Base-by-base conservation (phyloP, 2,329 filamentous ascomycete species). In the Emericellopsis atlantica region DNA sequence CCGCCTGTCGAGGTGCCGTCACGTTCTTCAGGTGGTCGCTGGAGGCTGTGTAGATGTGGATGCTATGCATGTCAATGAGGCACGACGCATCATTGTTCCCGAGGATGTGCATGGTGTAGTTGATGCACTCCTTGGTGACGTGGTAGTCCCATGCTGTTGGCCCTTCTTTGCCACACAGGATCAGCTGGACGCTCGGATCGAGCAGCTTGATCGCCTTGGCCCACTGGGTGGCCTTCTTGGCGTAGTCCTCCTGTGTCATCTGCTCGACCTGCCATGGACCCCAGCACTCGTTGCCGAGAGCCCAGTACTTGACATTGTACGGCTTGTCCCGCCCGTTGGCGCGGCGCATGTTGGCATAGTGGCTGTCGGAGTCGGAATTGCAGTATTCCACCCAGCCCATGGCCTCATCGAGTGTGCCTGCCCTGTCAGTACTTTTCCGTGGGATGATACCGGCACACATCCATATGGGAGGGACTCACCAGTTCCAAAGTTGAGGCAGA, bases 281-380 rank as follows among this genome's bases (percentile, higher is more conserved):
- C 72, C 74, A 82, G 57, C 71, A 67, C 55, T 83, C 79, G 59
- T 92, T 92, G 9, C 85, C 85, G 22, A 92, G 72, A 2, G 83
- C 84, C 85, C 85, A 92, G 67, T 89, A 90, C 61, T 85, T 87
- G 51, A 55, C 59, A 44, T 80, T 79, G 61, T 90, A 90, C 5
- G 85, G 86, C 61, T 87, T 74, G 42, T 80, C 70, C 26, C 75
- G 79, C 10, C 85, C 85, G 59, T 92, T 81, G 50, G 81, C 70
- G 11, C 85, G 73, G 26, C 86, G 77, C 39, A 89, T 67, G 54
- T 90, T 89, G 46, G 85, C 85, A 56, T 87, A 92, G 66, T 90
- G 74, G 9, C 82, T 89, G 59, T 89, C 74, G 42, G 71, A 68
- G n/a, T 72, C 75, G 3, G 78, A 79, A 62, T 92, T 92, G 67